phyloP scores from a whole-genome alignment of 2,329 filamentous ascomycete species.

The Lasiodiplodia sp. region DNA sequence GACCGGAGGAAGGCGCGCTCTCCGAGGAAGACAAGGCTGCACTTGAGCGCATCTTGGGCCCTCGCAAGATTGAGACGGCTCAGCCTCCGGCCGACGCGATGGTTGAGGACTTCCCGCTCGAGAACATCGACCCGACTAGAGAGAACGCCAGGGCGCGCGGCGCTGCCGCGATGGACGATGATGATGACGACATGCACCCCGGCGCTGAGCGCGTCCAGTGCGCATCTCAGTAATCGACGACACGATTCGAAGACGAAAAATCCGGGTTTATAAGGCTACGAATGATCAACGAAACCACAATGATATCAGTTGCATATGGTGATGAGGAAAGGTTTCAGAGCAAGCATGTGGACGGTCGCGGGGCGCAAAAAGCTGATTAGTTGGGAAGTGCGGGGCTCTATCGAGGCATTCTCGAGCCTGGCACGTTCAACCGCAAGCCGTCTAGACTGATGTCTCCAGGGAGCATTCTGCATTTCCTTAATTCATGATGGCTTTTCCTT shows the following conservation, averaged over 20 bases:
- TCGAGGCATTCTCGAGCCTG: not conserved
- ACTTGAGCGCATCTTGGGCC: conserved; percentile 84
- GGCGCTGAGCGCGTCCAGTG: conserved; percentile 85
- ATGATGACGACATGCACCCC: conserved; percentile 65
- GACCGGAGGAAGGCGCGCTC: conserved; percentile 54
- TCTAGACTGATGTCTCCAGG: not conserved
- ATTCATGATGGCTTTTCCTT: conserved; percentile 27
- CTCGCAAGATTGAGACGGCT: conserved; percentile 66
- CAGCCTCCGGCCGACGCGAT: conserved; percentile 82
- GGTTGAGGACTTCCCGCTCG: conserved; percentile 87
- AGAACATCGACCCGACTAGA: conserved; percentile 76
- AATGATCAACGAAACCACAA: conserved; percentile 28
- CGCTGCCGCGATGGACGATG: conserved; percentile 67
- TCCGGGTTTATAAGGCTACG: conserved; percentile 23
- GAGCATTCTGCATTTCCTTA: conserved; percentile 23
- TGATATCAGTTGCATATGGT: conserved; percentile 24
- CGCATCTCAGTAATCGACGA: conserved; percentile 76
- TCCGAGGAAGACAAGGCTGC: conserved; percentile 75
- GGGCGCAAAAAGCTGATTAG: conserved; percentile 28
- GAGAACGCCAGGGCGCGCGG: conserved; percentile 73
- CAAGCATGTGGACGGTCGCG: conserved; percentile 17
- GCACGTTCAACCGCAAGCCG: not conserved
- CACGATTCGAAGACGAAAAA: conserved; percentile 11
- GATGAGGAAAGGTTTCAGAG: conserved; percentile 22
- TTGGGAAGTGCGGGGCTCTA: conserved; percentile 23